phyloP scores from a whole-genome alignment of 805 yeast genomes.

The Wickerhamiella sorbophila region DNA sequence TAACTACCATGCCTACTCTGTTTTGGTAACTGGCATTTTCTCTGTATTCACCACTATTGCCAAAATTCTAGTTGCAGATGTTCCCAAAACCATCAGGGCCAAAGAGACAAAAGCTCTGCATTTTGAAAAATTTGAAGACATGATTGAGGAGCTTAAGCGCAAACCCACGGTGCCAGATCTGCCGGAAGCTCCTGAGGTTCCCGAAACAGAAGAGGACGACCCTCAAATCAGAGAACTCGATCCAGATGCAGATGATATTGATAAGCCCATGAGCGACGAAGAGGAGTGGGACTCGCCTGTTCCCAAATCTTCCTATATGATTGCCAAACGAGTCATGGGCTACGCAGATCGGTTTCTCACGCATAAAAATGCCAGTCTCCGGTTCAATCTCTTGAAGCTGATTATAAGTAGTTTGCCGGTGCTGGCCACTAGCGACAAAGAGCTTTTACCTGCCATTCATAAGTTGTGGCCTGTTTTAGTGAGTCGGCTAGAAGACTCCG shows the following conservation, averaged over 20 bases:
- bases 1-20: conserved; percentile 67
- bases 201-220: conserved; percentile 20
- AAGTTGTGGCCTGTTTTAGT: conserved; percentile 37
- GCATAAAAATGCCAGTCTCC: conserved; percentile 46
- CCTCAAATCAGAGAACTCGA: conserved; percentile 18
- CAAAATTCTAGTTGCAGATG: conserved; percentile 7
- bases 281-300: conserved; percentile 54
- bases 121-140: conserved; percentile 10
- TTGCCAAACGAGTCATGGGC: conserved; percentile 44
- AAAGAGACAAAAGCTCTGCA: conserved; percentile 1
- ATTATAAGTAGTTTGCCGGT: conserved; percentile 34
- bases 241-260: conserved; percentile 23
- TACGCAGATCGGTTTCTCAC: conserved; percentile 60
- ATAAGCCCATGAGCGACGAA: conserved; percentile 24
- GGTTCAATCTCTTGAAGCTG: conserved; percentile 42
- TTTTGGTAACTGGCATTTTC: conserved; percentile 60
- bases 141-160: conserved; percentile 15
- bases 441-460: conserved; percentile 38
- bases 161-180: conserved; percentile 15
- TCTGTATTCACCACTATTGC: conserved; percentile 35
- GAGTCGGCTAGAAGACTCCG: conserved; percentile 21
- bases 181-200: conserved; percentile 23
- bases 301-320: conserved; percentile 43
- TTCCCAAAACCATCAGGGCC: neutral
- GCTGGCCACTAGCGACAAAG: conserved; percentile 35